Percentiles rank a stretch among this genome's conserved stretches.
Evolutionary conservation across 2,329 filamentous ascomycete genomes (phyloP).

Genomic region (Penicillium brevicompactum): DNA sequence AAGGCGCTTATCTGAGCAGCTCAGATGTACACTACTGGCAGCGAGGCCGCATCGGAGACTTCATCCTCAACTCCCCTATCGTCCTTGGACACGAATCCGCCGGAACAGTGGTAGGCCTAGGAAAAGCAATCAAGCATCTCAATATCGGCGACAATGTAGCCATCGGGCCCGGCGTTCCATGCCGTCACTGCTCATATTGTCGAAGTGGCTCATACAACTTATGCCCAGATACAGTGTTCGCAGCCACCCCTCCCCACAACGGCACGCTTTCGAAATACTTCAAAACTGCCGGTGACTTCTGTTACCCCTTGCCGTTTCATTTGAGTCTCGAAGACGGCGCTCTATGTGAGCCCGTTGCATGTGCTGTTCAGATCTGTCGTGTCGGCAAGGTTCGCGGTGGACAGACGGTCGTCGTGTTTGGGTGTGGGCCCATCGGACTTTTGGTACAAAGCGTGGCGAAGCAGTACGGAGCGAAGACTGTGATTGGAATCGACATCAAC

Average conservation of each 20-base stretch:
- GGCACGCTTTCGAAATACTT: slow-evolving; percentile 56
- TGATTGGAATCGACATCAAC: slow-evolving; percentile 53
- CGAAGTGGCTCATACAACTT: slow-evolving; percentile 27
- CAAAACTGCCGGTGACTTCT: slow-evolving; percentile 50
- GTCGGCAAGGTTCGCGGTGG: slow-evolving; percentile 43
- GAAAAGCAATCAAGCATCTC: slow-evolving; percentile 24
- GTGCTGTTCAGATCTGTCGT: slow-evolving; percentile 53
- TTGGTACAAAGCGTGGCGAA: slow-evolving; percentile 52
- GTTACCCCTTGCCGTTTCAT: slow-evolving; percentile 49
- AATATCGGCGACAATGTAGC: slow-evolving; percentile 27
- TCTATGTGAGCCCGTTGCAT: slow-evolving; percentile 55
- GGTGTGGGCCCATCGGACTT: slow-evolving; percentile 54
- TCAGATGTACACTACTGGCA: slow-evolving; percentile 45
- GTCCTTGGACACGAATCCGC: slow-evolving; percentile 35
- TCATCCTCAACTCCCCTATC: slow-evolving; percentile 45
- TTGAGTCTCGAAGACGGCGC: slow-evolving; percentile 56
- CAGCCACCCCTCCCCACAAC: slow-evolving; percentile 53
- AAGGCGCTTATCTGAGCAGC: not conserved
- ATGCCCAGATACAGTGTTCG: slow-evolving; percentile 46
- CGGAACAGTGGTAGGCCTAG: slow-evolving; percentile 25
- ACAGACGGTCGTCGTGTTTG: slow-evolving; percentile 52
- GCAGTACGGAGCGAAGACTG: slow-evolving; percentile 48
- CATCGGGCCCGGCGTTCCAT: slow-evolving; percentile 30
- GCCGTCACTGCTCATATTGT: slow-evolving; percentile 40
- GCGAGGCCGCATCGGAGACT: slow-evolving; percentile 50